phyloP scores from a whole-genome alignment of 2,329 filamentous ascomycete genomes.

The Alternaria solani region DNA sequence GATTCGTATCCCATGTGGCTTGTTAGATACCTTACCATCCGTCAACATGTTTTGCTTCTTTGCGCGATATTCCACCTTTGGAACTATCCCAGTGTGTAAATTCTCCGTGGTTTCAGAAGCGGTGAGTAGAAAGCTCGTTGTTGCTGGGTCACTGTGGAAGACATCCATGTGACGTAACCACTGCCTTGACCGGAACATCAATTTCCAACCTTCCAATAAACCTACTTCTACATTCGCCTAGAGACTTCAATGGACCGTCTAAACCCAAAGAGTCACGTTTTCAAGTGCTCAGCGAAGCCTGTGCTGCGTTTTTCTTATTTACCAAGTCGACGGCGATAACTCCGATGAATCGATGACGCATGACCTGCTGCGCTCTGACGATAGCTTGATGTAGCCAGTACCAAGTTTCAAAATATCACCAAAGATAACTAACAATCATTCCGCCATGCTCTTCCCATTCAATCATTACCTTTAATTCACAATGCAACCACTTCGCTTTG shows the following conservation, averaged over 20 bases:
- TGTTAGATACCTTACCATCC: too few relatives aligned
- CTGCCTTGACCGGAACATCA: neutral
- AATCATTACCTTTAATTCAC: neutral
- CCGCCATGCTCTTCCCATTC: neutral
- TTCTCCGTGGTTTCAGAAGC: too few relatives aligned
- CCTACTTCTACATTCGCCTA: neutral
- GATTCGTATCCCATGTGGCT: too few relatives aligned
- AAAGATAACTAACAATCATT: neutral
- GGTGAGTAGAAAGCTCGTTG: neutral
- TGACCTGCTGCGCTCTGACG: constrained; percentile 3
- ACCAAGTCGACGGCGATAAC: neutral
- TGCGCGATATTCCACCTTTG: neutral
- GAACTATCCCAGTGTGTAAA: too few relatives aligned
- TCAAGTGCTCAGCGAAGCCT: neutral
- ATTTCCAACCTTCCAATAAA: neutral
- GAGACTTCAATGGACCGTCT: neutral
- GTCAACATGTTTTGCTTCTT: neutral
- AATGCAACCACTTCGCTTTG: constrained; percentile 2
- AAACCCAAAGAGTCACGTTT: neutral
- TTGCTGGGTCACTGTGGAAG: neutral
- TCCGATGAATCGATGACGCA: constrained; percentile 4
- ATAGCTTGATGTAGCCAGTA: constrained; percentile 3
- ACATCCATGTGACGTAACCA: neutral
- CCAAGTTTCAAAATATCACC: neutral
- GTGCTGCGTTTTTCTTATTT: neutral